These are phyloP conservation scores for Phylloporus sp. DNA, from an alignment of 768 basidiomycete genomes.

Conservation along the genomic window DNA sequence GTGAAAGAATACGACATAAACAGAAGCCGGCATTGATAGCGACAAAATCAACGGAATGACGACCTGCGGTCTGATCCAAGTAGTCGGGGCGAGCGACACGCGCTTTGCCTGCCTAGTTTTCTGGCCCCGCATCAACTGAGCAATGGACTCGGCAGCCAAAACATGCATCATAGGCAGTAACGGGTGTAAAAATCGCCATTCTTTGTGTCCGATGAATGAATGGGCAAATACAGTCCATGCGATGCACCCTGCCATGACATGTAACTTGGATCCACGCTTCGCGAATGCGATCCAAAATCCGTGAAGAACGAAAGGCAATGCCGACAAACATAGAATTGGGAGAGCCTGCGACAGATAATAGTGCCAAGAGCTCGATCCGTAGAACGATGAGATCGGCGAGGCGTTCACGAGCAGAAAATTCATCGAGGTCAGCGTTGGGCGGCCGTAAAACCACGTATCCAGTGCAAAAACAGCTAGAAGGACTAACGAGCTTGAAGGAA, in stretches of 20 bases:
- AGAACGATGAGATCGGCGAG: constrained; percentile 85
- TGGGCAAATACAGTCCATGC: constrained; percentile 64
- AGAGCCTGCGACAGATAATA: constrained; percentile 86
- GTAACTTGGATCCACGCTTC: constrained; percentile 26
- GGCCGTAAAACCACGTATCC: constrained; percentile 70
- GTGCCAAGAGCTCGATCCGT: constrained; percentile 81
- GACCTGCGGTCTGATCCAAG: constrained; percentile 25
- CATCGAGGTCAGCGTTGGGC: constrained; percentile 64
- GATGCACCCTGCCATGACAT: constrained; percentile 45
- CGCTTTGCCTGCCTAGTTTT: background rate
- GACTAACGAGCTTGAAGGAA: constrained; percentile 16
- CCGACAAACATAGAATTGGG: constrained; percentile 72
- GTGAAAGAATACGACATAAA: constrained; percentile 73
- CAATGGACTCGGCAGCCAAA: constrained; percentile 68
- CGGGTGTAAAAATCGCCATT: constrained; percentile 96
- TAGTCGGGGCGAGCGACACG: background rate
- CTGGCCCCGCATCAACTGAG: constrained; percentile 36
- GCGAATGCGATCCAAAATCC: constrained; percentile 43
- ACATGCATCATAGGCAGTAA: constrained; percentile 79
- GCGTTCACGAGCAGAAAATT: constrained; percentile 84
- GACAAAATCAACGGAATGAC: constrained; percentile 40
- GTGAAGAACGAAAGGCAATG: constrained; percentile 67
- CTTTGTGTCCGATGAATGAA: constrained; percentile 87
- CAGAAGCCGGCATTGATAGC: constrained; percentile 52
- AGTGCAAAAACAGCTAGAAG: constrained; percentile 35